Conservation (phyloP, 306 rosid genomes). For the Arachis hypogaea region DNA sequence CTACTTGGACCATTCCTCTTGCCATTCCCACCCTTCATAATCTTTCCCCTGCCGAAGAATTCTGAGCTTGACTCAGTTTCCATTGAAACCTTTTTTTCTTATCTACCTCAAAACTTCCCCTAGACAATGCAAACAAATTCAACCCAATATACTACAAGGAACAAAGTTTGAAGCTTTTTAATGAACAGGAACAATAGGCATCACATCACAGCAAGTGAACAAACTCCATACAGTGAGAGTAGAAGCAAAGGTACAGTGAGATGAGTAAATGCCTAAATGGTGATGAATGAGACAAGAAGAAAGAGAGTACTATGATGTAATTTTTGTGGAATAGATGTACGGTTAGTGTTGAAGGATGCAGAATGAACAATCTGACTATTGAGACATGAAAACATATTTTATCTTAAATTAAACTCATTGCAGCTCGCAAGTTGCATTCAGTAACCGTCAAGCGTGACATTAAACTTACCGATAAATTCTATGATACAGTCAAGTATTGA, state of each 20-base stretch:
- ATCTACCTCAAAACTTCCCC: constrained; percentile 25
- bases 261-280: constrained; percentile 18
- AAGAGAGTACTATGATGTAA: constrained; percentile 37
- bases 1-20: constrained; percentile 38
- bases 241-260: constrained; percentile 53
- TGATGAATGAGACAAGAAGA: constrained; percentile 3
- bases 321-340: not conserved
- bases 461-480: constrained; percentile 41
- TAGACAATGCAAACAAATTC: constrained; percentile 8
- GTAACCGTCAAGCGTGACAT: constrained; percentile 17
- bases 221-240: constrained; percentile 37
- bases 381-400: constrained; percentile 9
- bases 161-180: constrained; percentile 36
- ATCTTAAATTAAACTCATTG: constrained; percentile 30
- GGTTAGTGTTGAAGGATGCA: not conserved
- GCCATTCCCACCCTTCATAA: constrained; percentile 42
- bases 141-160: constrained; percentile 25
- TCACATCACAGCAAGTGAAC: constrained; percentile 26
- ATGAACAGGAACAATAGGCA: constrained; percentile 32
- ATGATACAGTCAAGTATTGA: constrained; percentile 34
- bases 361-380: constrained; percentile 27
- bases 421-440: constrained; percentile 46
- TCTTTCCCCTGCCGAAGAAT: constrained; percentile 33
- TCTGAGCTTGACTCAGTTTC: constrained; percentile 57
- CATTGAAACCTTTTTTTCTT: constrained; percentile 42